phyloP scores from a whole-genome alignment of 192 early-diverging fungal species.

The Mortierella antarctica region DNA sequence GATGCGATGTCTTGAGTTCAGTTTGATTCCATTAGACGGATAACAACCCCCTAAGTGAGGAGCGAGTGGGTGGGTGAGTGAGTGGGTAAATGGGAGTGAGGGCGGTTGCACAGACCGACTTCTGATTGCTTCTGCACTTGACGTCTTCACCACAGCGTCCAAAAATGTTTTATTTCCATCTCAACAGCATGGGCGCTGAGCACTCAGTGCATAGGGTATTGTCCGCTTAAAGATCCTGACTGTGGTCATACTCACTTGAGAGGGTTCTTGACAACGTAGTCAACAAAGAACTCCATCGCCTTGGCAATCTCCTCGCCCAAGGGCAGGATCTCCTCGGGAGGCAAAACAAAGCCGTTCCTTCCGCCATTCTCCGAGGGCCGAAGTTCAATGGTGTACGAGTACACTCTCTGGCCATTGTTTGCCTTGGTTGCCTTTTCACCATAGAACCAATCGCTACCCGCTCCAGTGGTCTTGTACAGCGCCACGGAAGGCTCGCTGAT shows the following conservation, averaged over 20 bases:
- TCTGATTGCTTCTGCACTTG: too few relatives aligned
- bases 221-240: background rate
- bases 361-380: conserved; percentile 56
- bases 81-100: too few relatives aligned
- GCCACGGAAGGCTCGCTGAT: conserved; percentile 55
- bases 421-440: conserved; percentile 41
- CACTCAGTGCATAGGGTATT: too few relatives aligned
- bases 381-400: conserved; percentile 69
- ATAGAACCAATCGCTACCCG: conserved; percentile 67
- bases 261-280: conserved; percentile 34
- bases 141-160: too few relatives aligned
- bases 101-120: too few relatives aligned
- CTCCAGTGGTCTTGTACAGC: conserved; percentile 66
- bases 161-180: too few relatives aligned
- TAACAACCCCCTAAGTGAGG: too few relatives aligned
- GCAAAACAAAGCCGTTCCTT: conserved; percentile 65
- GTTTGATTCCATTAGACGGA: too few relatives aligned
- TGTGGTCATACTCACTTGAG: conserved; percentile 9
- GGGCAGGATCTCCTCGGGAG: conserved; percentile 65
- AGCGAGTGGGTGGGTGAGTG: too few relatives aligned
- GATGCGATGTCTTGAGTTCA: too few relatives aligned
- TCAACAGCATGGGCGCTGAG: too few relatives aligned
- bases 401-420: conserved; percentile 44
- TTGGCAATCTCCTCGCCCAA: conserved; percentile 59
- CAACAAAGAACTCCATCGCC: conserved; percentile 49